Conservation (phyloP, 176 grass and related monocot genomes). For the Oryza brachyantha region DNA sequence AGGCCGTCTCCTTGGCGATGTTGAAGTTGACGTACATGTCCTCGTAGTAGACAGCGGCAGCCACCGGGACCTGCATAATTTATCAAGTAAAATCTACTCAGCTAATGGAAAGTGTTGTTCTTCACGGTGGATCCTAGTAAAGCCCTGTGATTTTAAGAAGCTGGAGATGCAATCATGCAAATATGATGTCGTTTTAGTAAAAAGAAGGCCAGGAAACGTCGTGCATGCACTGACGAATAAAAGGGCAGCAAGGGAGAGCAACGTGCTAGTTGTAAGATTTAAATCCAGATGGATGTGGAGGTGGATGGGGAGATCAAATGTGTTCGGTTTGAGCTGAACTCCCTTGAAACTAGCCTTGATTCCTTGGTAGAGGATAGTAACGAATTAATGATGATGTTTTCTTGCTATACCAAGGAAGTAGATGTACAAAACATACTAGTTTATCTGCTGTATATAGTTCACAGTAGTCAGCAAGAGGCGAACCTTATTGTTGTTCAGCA, state of each 20-base stretch:
- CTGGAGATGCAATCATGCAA: background rate
- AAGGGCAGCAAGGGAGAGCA: background rate
- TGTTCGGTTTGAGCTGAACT: background rate
- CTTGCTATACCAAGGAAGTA: no score
- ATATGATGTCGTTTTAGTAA: background rate
- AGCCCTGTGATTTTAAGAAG: no score
- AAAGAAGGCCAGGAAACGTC: background rate
- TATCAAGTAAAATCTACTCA: background rate
- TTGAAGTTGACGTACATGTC: constrained; percentile 99
- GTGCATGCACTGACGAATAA: background rate
- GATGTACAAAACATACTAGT: no score
- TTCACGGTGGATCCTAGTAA: no score
- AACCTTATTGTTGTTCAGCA: constrained; percentile 86
- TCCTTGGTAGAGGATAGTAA: background rate
- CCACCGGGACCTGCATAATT: constrained; percentile 62
- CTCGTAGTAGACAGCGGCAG: constrained; percentile 85
- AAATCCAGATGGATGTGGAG: no score
- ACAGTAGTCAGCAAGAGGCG: background rate
- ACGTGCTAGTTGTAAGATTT: no score
- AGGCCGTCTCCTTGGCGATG: constrained; percentile 73
- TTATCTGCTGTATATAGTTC: no score
- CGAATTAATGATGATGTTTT: background rate
- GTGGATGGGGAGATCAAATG: background rate
- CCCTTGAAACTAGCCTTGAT: background rate
- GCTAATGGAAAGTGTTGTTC: background rate